Conservation (phyloP, 2,329 filamentous ascomycete species). For the Botrytis hyacinthi region DNA sequence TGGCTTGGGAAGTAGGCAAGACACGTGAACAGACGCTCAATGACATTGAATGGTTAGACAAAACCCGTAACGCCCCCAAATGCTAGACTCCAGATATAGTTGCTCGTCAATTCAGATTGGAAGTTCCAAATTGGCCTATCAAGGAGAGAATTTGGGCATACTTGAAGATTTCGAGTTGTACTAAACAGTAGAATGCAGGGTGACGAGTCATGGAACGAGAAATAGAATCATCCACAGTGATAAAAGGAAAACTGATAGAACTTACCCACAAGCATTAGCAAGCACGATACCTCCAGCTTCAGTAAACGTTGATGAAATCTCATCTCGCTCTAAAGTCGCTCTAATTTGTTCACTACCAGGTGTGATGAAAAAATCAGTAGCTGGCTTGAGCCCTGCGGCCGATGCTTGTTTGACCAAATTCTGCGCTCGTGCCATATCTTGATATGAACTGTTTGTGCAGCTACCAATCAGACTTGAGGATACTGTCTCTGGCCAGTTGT, state of each 20-base stretch:
- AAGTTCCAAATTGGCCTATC: not conserved
- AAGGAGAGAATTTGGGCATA: not conserved
- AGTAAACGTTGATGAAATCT: slow-evolving; percentile 81
- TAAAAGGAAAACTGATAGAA: not conserved
- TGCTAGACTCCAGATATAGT: not conserved
- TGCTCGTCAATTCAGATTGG: not conserved
- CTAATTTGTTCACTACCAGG: slow-evolving; percentile 96
- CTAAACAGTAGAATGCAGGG: not conserved
- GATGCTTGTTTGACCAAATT: slow-evolving; percentile 88
- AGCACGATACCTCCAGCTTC: slow-evolving; percentile 84
- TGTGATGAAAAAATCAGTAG: slow-evolving; percentile 90
- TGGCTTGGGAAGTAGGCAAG: not conserved
- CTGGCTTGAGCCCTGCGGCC: slow-evolving; percentile 84
- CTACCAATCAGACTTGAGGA: slow-evolving; percentile 94
- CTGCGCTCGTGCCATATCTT: slow-evolving; percentile 96
- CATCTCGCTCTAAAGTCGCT: slow-evolving; percentile 86
- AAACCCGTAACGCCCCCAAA: not conserved
- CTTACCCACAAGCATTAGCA: slow-evolving; percentile 81
- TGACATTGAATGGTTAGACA: not conserved
- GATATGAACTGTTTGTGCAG: slow-evolving; percentile 98
- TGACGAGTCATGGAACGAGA: not conserved
- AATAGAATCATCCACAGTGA: not conserved
- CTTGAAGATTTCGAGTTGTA: not conserved
- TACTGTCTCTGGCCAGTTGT: slow-evolving; percentile 87
- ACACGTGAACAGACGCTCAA: not conserved